Evolutionary conservation across 768 basidiomycete species (phyloP), one percentile per base, ranked within the genome.

Genomic region (Tulasnella sp.): DNA sequence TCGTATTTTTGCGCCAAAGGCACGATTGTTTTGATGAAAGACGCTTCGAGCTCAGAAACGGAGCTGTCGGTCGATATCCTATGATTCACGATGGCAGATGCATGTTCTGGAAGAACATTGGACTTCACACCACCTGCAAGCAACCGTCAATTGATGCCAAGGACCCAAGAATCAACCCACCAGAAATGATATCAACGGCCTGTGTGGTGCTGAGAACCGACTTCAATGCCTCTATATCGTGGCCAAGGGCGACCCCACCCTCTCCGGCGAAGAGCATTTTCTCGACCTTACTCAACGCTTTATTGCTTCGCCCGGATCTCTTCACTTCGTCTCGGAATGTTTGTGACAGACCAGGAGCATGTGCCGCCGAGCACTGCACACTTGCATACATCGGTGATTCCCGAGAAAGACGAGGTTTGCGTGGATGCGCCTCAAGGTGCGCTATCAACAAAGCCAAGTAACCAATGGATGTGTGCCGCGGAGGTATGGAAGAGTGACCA

Each of bases 401-500:
- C 50, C 80, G 76, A 11, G 70, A 74, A 48, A 89, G 71, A 43
- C 73, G 56, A 4, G 72, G 67, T 41, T 63, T 40, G 46, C 64
- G 69, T 1, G 87, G 84, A 65, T 87, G 72, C 7, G 71, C 66
- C 67, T 94, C 90, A 41, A 83, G 75, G 31, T 79, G 71, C 5
- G 81, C 79, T 25, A 94, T 73, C 9, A 87, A 67, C 1, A 78
- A 71, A 3, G 90, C 75, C 39, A 93, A 78, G 51, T 90, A 82
- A 8, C 91, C 89, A 57, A 94, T 89, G 57, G 54, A 46, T 2
- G 90, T 94, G 62, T 96, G 89, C 2, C 69, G 63, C 14, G 86
- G 87, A 14, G 92, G 92, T 12, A 90, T 70, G 63, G 83, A 86
- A 0, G 89, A 91, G 68, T 93, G 92, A 0, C 91, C 91, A 4